A percentile compares a stretch with the other conserved stretches of the same genome.
phyloP scores from a whole-genome alignment of 257 asterid genomes.

The Fraxinus americana region DNA sequence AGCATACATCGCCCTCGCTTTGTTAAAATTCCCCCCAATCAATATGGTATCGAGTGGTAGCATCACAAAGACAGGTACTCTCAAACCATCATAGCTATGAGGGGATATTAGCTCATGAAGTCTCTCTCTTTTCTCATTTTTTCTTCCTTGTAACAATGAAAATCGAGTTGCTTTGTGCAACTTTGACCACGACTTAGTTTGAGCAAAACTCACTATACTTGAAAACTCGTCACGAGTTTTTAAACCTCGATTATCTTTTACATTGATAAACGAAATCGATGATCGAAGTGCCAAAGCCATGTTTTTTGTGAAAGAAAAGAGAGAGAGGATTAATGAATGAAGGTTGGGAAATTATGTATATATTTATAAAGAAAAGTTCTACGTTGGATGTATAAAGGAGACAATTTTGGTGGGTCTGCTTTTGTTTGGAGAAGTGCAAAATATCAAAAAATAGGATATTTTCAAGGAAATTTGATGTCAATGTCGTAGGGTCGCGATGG shows the following conservation, averaged over 20 bases:
- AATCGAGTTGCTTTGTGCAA: constrained; percentile 32
- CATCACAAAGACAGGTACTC: constrained; percentile 85
- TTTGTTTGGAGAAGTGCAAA: too few species aligned
- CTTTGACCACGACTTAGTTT: constrained; percentile 36
- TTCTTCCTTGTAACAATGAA: background rate
- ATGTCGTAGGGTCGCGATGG: too few species aligned
- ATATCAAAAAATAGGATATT: too few species aligned
- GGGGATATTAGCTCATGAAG: constrained; percentile 44
- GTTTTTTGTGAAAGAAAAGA: constrained; percentile 7
- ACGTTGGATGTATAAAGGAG: background rate
- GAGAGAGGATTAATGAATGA: constrained; percentile 27
- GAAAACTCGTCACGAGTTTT: constrained; percentile 56
- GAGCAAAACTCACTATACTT: constrained; percentile 50
- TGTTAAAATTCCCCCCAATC: constrained; percentile 62
- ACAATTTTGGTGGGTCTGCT: background rate
- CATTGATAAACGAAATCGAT: constrained; percentile 56
- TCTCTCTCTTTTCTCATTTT: constrained; percentile 45
- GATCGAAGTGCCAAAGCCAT: constrained; percentile 79
- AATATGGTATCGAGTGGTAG: constrained; percentile 78
- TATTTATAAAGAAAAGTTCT: constrained; percentile 2
- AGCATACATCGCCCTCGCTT: constrained; percentile 71
- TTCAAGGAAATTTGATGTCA: too few species aligned
- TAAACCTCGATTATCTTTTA: constrained; percentile 43
- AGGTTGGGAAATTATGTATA: constrained; percentile 42
- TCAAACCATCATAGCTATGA: constrained; percentile 38